Base-by-base conservation (phyloP, 2,329 filamentous ascomycete genomes). In the Chrysoporthe puriensis region DNA sequence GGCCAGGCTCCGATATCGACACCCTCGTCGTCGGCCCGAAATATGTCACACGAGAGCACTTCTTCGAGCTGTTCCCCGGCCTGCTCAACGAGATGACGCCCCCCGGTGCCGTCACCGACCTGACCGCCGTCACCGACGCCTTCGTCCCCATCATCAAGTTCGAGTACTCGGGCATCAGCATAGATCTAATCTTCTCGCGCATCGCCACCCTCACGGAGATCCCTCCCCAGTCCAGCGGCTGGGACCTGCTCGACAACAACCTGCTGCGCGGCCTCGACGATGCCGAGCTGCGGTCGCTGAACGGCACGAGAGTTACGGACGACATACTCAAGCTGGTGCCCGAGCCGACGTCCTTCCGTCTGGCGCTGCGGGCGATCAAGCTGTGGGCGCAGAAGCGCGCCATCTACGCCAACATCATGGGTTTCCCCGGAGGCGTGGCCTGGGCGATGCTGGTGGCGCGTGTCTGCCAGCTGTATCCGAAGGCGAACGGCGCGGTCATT, bases 91-190 rank as follows among this genome's bases (percentile, higher is more conserved):
- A 90, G 72, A 90, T 96, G 86, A 89, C 92, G 1, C 88, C 91
- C 9, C 82, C 88, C 48, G 91, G 90, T n/a, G 86, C 94, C 68
- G 93, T 98, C 73, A 91, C 91, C 69, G 93, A 96, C 76, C 84
- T 97, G 74, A 90, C 92, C 2, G 88, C 91, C 0, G 96, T 99
- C 48, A 90, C 90, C 60, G 95, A 97, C 75, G 93, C 95, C 4
- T 97, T 93, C 75, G 95, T 98, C 8, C 96, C 96, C 60, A 97
- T 99, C 77, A 98, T 99, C 83, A 98, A 97, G 78, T 92, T 98
- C 75, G 93, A 97, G 77, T 93, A 96, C 73, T 89, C 86, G 63
- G 92, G 90, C 62, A 96, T 99, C 77, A 96, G 93, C 77, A 96
- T 99, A 76, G 96, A 99, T 85, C 81, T 99, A 72, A 96, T 98